Conservation (phyloP, 1,284 basidiomycete genomes). For the Pseudozyma sp. region DNA sequence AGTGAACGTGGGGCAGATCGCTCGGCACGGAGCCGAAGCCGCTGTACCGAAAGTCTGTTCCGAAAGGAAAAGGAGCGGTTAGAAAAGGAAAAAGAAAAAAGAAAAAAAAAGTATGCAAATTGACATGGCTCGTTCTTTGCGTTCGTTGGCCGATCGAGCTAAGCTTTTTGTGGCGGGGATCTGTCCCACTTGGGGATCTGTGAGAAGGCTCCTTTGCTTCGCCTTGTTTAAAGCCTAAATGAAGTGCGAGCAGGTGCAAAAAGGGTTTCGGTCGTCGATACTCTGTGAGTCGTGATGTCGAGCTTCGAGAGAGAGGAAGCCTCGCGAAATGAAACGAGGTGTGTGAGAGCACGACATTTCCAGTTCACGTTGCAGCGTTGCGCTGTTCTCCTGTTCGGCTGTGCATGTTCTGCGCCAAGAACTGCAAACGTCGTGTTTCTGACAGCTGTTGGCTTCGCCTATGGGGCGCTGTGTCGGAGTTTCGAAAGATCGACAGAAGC, state of each 20-base stretch:
- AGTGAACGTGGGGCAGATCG: too few species aligned
- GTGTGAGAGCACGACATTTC: neutral
- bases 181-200: too few species aligned
- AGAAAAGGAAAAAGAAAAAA: slow-evolving; percentile 3
- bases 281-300: neutral
- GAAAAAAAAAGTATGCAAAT: neutral
- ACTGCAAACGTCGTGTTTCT: neutral
- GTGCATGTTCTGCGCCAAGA: neutral
- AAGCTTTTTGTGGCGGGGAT: too few species aligned
- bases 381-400: neutral
- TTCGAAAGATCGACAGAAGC: neutral
- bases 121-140: slow-evolving; percentile 27
- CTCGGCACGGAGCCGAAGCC: neutral
- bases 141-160: neutral
- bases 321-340: neutral
- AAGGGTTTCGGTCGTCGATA: too few species aligned
- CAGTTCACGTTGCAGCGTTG: neutral
- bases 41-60: slow-evolving; percentile 1
- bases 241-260: too few species aligned
- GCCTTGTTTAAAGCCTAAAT: too few species aligned
- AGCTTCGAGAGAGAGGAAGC: neutral
- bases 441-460: neutral
- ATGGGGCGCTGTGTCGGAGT: neutral
- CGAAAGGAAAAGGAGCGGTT: slow-evolving; percentile 1
- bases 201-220: too few species aligned